These are phyloP conservation scores for Mimosa bimucronata DNA, from an alignment of 306 rosid genomes.

Conservation along the genomic window DNA sequence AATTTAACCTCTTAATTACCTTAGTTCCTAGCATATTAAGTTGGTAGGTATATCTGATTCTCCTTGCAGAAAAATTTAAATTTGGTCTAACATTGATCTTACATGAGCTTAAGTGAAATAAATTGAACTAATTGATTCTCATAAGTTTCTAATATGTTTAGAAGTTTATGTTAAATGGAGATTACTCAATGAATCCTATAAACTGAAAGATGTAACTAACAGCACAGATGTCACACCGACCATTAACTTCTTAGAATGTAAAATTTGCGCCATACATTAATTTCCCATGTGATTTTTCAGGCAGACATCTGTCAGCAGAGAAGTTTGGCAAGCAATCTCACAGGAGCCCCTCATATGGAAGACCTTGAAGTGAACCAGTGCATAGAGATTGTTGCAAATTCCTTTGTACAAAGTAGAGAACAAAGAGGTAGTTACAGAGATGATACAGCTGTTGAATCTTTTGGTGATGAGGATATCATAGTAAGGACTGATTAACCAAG, in stretches of 20 bases:
- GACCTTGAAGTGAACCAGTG: slow-evolving; percentile 44
- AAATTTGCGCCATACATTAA: background rate
- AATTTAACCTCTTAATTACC: background rate
- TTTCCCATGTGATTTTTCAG: slow-evolving; percentile 42
- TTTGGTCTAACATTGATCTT: slow-evolving; percentile 11
- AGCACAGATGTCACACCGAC: background rate
- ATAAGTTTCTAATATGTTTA: background rate
- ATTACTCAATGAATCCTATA: background rate
- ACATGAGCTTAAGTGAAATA: background rate
- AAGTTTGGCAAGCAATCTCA: slow-evolving; percentile 45
- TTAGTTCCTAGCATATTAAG: background rate
- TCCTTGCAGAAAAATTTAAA: slow-evolving; percentile 12
- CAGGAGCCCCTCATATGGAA: slow-evolving; percentile 45
- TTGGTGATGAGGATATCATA: slow-evolving; percentile 69
- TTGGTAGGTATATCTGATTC: background rate
- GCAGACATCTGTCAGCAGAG: slow-evolving; percentile 39
- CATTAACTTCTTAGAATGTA: background rate
- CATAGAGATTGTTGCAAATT: slow-evolving; percentile 29
- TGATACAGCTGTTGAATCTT: slow-evolving; percentile 75
- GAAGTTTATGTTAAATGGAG: background rate
- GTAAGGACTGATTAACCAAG: slow-evolving; percentile 94
- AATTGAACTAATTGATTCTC: background rate
- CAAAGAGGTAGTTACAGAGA: slow-evolving; percentile 38
- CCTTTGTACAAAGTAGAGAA: slow-evolving; percentile 38
- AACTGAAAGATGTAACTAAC: background rate